Base-by-base conservation (phyloP, 2,329 filamentous ascomycete species). In the Calonectria pteridis region DNA sequence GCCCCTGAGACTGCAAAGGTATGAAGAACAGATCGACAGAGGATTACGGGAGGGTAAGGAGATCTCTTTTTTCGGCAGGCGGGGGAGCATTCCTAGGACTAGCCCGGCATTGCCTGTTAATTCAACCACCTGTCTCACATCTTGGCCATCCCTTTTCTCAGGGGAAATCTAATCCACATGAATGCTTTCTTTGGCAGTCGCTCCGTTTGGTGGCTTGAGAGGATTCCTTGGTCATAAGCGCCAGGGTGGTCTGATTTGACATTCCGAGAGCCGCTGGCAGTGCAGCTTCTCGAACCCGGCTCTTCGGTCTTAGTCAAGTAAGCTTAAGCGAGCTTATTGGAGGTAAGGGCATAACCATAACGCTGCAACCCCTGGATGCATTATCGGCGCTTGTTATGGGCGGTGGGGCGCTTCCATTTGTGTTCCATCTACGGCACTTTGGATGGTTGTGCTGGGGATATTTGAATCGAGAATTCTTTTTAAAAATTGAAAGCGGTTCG, bases 281-380 rank as follows among this genome's bases (percentile, higher is more conserved):
- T 23, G 37, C 37, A 23, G 28, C 59, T 20, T 26, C 18, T 33
- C 43, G 59, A 49, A 64, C 40, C 59, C 59, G 43, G 49, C 50
- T 11, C 28, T 31, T 26, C 33, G 65, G 65, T 4, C 20, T 40
- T 28, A 40, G 18, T 4, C 14, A 67, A 67, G 50, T 67, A 67
- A 67, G 65, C 65, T 67, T 67, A 67, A 67, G 65, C 37, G 65
- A 55, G 65, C 51, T 58, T 67, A 67, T 46, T 53, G n/a, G 16
- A 14, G n/a, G 20, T 46, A 33, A 18, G 26, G 35, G 31, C 23
- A 28, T 37, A 46, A 58, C 14, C 49, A 67, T 35, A 43, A 46
- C n/a, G n/a, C 20, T 46, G 43, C 35, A 20, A 23, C n/a, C 51
- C 65, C 65, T 43, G 64, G 64, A 33, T 40, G 35, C 51, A 35